A percentile compares a stretch with the other conserved stretches of the same genome.
Evolutionary conservation across 106 monocot species (phyloP).

Genomic region (Cymbidium sinense): DNA sequence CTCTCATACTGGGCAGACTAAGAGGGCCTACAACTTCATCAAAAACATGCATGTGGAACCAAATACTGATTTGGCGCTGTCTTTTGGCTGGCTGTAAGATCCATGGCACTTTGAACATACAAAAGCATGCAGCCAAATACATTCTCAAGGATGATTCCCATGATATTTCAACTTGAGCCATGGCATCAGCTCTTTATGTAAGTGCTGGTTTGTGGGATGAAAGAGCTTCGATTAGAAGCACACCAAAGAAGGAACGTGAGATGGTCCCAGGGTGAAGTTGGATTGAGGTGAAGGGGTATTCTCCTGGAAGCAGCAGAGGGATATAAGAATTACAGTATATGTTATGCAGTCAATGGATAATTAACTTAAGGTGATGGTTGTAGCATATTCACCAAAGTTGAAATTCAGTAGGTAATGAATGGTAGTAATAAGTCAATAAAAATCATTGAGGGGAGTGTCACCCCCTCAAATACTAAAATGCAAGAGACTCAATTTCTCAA

Average conservation of each 20-base stretch:
- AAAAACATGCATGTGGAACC: constrained; percentile 23
- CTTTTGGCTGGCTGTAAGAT: constrained; percentile 25
- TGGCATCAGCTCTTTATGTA: constrained; percentile 19
- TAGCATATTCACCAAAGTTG: no score
- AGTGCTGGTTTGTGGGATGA: constrained; percentile 8
- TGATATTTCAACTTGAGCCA: constrained; percentile 14
- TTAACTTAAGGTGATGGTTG: no score
- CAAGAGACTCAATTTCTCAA: no score
- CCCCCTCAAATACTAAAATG: no score
- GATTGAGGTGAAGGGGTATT: neutral
- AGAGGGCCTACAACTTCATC: constrained; percentile 23
- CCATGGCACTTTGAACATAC: constrained; percentile 11
- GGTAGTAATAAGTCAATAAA: no score
- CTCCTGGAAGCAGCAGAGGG: neutral
- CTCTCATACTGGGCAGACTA: constrained; percentile 16
- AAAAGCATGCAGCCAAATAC: constrained; percentile 13
- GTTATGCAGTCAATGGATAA: neutral
- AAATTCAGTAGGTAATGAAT: no score
- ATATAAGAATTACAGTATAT: neutral
- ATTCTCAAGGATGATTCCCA: constrained; percentile 12
- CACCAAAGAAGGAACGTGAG: constrained; percentile 3
- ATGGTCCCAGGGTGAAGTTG: constrained; percentile 24
- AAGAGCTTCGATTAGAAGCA: constrained; percentile 9
- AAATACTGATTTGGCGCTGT: constrained; percentile 25
- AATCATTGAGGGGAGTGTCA: no score